A percentile compares a stretch with the other conserved stretches of the same genome.
Evolutionary conservation across 169 alveolate genomes (phyloP).

Genomic region (Condylostoma magnum): DNA sequence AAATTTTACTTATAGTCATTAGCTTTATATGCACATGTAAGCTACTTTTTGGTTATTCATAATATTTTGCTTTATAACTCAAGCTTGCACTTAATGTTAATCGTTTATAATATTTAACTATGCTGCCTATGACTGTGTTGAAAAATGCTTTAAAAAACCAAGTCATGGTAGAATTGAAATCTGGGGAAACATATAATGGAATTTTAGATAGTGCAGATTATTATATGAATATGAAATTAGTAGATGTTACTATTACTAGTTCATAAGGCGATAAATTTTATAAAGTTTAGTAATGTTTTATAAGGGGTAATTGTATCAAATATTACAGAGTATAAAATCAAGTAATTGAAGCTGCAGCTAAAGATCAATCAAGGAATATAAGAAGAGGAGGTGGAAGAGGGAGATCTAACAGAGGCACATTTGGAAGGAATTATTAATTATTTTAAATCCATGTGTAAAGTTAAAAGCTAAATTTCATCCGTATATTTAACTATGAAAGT

Average conservation of each 20-base stretch:
- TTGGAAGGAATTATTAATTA: too few relatives aligned
- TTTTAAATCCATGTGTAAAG: too few relatives aligned
- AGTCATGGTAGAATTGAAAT: slow-evolving; percentile 13
- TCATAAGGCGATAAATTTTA: slow-evolving; percentile 3
- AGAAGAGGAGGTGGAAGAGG: neutral
- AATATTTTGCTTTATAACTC: too few relatives aligned
- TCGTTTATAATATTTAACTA: too few relatives aligned
- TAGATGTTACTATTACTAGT: slow-evolving; percentile 8
- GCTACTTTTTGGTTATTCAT: too few relatives aligned
- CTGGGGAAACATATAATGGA: slow-evolving; percentile 22
- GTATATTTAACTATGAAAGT: too few relatives aligned
- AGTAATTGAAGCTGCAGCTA: neutral
- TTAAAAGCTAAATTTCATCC: too few relatives aligned
- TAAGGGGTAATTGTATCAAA: slow-evolving; percentile 22
- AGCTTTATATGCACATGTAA: too few relatives aligned
- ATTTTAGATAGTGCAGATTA: neutral
- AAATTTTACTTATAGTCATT: too few relatives aligned
- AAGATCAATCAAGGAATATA: neutral
- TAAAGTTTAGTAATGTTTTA: neutral
- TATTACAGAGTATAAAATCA: neutral
- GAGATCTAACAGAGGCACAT: too few relatives aligned
- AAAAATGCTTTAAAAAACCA: neutral
- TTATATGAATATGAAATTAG: slow-evolving; percentile 2
- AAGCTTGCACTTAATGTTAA: too few relatives aligned
- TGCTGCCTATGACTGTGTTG: slow-evolving; percentile 2